Evolutionary conservation across 129 eudicot genomes (phyloP).

Genomic region (Lactuca sativa): DNA sequence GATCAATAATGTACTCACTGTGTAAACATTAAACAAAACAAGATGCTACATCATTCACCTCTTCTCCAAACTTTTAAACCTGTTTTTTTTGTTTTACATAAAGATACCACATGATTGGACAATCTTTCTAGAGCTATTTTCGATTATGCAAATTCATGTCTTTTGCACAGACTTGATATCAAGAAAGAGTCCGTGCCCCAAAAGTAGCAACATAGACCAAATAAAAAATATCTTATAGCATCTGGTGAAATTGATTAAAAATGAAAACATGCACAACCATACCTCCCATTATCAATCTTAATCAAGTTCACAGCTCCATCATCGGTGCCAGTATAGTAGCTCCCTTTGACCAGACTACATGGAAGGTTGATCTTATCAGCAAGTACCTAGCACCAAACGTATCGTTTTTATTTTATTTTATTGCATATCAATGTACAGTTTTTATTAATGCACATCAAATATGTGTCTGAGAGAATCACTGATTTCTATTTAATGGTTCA

Average conservation of each 20-base stretch:
- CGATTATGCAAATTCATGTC: no score
- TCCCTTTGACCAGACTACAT: constrained; percentile 92
- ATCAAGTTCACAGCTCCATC: constrained; percentile 94
- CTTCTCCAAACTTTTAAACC: no score
- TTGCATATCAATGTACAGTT: not conserved
- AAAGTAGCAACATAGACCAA: no score
- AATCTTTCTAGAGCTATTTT: no score
- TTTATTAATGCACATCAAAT: constrained; percentile 15
- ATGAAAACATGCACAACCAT: constrained; percentile 10
- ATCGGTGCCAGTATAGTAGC: constrained; percentile 92
- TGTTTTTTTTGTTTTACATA: no score
- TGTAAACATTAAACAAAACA: constrained; percentile 31
- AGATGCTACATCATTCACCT: constrained; percentile 13
- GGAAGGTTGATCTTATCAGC: constrained; percentile 91
- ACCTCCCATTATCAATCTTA: constrained; percentile 81
- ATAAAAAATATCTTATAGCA: no score
- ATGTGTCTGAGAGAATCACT: not conserved
- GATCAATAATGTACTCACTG: constrained; percentile 89
- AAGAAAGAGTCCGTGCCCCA: no score
- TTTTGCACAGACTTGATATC: no score
- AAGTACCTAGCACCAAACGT: constrained; percentile 56
- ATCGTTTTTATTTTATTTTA: not conserved
- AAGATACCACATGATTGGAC: no score
- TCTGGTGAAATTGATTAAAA: no score
- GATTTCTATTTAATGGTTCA: no score